Evolutionary conservation across 2,329 filamentous ascomycete species (phyloP).

Genomic region (Periglandula ipomoeae): DNA sequence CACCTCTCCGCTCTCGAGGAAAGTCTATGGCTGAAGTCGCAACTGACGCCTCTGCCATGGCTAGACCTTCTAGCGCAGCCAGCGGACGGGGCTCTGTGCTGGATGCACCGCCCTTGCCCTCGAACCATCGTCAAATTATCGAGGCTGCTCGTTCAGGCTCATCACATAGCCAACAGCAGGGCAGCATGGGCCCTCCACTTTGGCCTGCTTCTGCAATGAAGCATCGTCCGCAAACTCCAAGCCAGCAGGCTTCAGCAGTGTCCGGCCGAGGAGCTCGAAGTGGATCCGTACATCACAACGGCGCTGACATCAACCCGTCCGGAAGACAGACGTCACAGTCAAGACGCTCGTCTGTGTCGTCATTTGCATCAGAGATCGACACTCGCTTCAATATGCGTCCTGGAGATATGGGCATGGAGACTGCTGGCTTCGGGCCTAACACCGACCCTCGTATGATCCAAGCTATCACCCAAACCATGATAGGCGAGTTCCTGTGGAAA

Average conservation of each 20-base stretch:
- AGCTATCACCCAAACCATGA: constrained; percentile 99
- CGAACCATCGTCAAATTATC: constrained; percentile 77
- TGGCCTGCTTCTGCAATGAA: constrained; percentile 66
- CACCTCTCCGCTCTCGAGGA: constrained; percentile 28
- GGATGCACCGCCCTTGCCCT: constrained; percentile 61
- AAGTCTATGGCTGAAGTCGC: constrained; percentile 29
- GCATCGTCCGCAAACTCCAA: constrained; percentile 53
- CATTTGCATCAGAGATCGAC: constrained; percentile 90
- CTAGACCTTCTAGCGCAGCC: constrained; percentile 62
- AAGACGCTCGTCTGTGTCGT: constrained; percentile 76
- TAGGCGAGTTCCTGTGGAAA: constrained; percentile 97
- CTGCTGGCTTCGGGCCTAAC: constrained; percentile 53
- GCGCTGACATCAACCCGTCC: constrained; percentile 39
- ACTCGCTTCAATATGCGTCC: constrained; percentile 72
- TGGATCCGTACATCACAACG: constrained; percentile 38
- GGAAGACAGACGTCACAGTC: constrained; percentile 25
- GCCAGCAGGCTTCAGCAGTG: constrained; percentile 35
- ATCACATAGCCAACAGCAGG: constrained; percentile 33
- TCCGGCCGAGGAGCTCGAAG: constrained; percentile 40
- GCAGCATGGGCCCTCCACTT: constrained; percentile 73
- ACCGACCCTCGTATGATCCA: constrained; percentile 98
- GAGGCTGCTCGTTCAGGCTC: constrained; percentile 62
- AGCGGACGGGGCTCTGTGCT: constrained; percentile 46
- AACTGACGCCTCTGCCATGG: constrained; percentile 26
- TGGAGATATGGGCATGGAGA: constrained; percentile 42